phyloP scores from a whole-genome alignment of 1,139 yeast species.

The Blastobotrys buckinghamii region DNA sequence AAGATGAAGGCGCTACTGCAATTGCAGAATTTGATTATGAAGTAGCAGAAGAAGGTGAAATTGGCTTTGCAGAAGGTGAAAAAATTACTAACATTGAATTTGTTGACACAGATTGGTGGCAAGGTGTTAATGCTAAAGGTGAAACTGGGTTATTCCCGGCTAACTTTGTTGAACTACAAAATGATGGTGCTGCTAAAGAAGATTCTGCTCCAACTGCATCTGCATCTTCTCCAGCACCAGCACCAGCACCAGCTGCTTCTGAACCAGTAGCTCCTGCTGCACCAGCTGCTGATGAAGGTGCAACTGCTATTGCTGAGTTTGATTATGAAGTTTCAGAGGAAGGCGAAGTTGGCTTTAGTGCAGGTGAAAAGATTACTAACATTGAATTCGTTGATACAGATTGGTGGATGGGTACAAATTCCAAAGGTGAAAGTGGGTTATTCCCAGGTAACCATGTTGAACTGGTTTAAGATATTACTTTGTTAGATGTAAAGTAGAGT shows the following conservation, averaged over 20 bases:
- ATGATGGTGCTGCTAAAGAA: constrained; percentile 9
- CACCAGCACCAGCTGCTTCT: constrained; percentile 26
- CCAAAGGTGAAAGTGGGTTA: constrained; percentile 66
- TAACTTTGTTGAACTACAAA: constrained; percentile 51
- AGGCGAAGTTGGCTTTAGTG: constrained; percentile 77
- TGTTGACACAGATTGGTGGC: constrained; percentile 81
- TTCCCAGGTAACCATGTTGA: constrained; percentile 89
- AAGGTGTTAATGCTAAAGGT: constrained; percentile 55
- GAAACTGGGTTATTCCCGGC: constrained; percentile 75
- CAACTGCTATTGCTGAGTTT: constrained; percentile 69
- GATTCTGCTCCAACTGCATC: constrained; percentile 11
- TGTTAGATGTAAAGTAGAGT: no score
- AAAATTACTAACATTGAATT: constrained; percentile 57
- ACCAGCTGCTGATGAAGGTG: constrained; percentile 10
- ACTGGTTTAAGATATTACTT: constrained; percentile 25
- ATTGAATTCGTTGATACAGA: constrained; percentile 89
- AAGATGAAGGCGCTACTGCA: constrained; percentile 35
- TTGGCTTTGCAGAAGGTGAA: constrained; percentile 62
- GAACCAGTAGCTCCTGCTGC: constrained; percentile 13
- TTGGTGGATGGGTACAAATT: constrained; percentile 89
- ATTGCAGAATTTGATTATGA: constrained; percentile 57
- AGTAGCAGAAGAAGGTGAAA: constrained; percentile 72
- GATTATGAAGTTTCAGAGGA: constrained; percentile 89
- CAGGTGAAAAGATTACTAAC: constrained; percentile 74
- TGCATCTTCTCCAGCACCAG: constrained; percentile 18